A percentile compares a stretch with the other conserved stretches of the same genome.
phyloP scores from a whole-genome alignment of 202 grass and related monocot species.

The Dendrocalamus latiflorus region DNA sequence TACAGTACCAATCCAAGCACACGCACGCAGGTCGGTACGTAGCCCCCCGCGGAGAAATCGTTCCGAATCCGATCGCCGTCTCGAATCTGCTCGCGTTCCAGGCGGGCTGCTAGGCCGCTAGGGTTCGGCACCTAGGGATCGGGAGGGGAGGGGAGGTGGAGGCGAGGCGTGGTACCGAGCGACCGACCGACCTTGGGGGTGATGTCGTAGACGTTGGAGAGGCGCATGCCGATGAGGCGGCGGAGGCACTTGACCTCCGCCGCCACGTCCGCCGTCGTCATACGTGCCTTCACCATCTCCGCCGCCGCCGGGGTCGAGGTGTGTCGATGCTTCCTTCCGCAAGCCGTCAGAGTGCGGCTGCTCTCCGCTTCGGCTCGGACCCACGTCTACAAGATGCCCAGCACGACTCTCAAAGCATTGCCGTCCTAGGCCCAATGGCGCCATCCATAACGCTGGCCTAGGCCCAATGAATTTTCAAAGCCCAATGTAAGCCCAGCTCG shows the following conservation, averaged over 20 bases:
- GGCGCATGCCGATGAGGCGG: constrained; percentile 94
- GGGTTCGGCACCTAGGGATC: not conserved
- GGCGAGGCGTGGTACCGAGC: not conserved
- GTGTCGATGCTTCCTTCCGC: not conserved
- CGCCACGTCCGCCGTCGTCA: constrained; percentile 97
- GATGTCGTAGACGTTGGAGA: constrained; percentile 97
- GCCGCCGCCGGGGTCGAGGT: constrained; percentile 8
- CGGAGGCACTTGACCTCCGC: constrained; percentile 99
- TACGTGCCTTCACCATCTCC: constrained; percentile 94
- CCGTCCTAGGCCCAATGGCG: not conserved
- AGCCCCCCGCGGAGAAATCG: not conserved
- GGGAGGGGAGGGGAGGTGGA: not conserved
- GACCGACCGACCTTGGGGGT: constrained; percentile 58
- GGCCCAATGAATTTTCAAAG: too few relatives aligned
- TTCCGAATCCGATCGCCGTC: not conserved
- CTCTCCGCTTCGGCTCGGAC: not conserved
- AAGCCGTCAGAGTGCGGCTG: not conserved
- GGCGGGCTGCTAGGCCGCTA: not conserved
- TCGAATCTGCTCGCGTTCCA: not conserved
- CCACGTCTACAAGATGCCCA: not conserved
- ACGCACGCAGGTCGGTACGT: not conserved
- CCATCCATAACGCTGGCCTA: too few relatives aligned
- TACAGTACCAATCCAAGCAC: not conserved
- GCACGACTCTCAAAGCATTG: not conserved
- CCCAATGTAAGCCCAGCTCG: too few relatives aligned